A percentile compares a stretch with the other conserved stretches of the same genome.
phyloP scores from a whole-genome alignment of 495 filamentous ascomycete species.

The Amniculicola lignicola region DNA sequence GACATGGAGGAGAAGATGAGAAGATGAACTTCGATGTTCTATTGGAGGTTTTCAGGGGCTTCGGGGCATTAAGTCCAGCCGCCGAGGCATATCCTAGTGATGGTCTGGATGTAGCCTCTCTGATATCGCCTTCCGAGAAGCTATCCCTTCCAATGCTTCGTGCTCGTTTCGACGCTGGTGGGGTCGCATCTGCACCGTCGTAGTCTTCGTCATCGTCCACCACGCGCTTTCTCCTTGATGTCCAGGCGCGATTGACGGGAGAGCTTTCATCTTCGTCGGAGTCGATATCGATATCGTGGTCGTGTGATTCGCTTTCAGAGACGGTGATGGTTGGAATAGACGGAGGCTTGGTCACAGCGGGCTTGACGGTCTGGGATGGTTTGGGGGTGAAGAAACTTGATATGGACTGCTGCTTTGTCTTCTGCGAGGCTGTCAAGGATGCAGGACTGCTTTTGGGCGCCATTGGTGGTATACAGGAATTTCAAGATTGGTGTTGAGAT shows the following conservation, averaged over 20 bases:
- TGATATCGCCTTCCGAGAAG: slow-evolving; percentile 10
- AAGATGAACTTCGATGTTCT: slow-evolving; percentile 52
- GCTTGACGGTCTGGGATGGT: slow-evolving; percentile 40
- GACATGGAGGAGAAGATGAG: slow-evolving; percentile 43
- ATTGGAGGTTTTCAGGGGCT: slow-evolving; percentile 31
- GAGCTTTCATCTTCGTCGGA: slow-evolving; percentile 20
- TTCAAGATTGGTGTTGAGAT: too few species aligned
- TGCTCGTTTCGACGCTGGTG: slow-evolving; percentile 44
- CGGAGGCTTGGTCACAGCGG: slow-evolving; percentile 14
- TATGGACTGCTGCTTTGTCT: slow-evolving; percentile 74
- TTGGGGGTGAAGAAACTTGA: slow-evolving; percentile 82
- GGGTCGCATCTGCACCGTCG: slow-evolving; percentile 34
- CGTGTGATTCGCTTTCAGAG: slow-evolving; percentile 15
- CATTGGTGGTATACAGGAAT: slow-evolving; percentile 29
- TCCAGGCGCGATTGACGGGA: not conserved
- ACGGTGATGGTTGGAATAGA: slow-evolving; percentile 7
- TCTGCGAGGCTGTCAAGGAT: slow-evolving; percentile 35
- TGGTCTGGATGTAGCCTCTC: not conserved
- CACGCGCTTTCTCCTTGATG: slow-evolving; percentile 9
- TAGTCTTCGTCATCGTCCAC: slow-evolving; percentile 27
- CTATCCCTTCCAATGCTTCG: slow-evolving; percentile 22
- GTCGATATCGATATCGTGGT: not conserved
- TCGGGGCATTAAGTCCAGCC: slow-evolving; percentile 25
- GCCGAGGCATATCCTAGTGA: slow-evolving; percentile 27
- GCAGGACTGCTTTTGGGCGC: slow-evolving; percentile 25